Evolutionary conservation across 2,329 filamentous ascomycete species (phyloP), one percentile per base, ranked within the genome.

Genomic region (Pseudogymnoascus sp.): DNA sequence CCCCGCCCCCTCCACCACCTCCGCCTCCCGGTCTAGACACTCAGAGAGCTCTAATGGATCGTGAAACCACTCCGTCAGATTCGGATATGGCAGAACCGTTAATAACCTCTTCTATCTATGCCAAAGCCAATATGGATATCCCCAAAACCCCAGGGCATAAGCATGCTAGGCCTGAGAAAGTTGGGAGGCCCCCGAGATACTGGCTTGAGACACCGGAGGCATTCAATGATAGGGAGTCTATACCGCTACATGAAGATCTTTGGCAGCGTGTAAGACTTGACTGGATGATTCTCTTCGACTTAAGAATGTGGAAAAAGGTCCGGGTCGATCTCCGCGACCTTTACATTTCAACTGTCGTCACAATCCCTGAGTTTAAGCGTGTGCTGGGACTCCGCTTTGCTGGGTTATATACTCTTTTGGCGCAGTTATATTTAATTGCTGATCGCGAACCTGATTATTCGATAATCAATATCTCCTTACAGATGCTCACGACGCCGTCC

Each of bases 371-470:
- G 72, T 99, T 99, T 82, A 99, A 99, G 77, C 87, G 93, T 19
- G 86, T 99, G 8, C 80, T 99, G 62, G 92, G 93, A 1, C 79
- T 99, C 45, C 86, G 94, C n/a, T 95, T 99, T 73, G 91, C 95
- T 61, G 93, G 92, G 0, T 81, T 99, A 2, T 99, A 99, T 75
- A 97, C 94, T 1, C 90, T 90, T 2, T 78, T 99, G 58, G 92
- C 94, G 4, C 93, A 99, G 73, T 80, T 99, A 3, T 99, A 97
- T 73, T 83, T 99, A 31, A 94, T 99, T 67, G 93, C 93, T 12
- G 94, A 99, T 72, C 83, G 94, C 66, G 94, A 99, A 73, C 94
- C 94, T 2, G 94, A 99, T 71, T 93, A 97, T 74, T 97, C 93
- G 10, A 97, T 99, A 72, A 96, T 99, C 79, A 97, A 97, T 72